Evolutionary conservation across 768 basidiomycete species (phyloP).

Genomic region (Amanita rubescens): DNA sequence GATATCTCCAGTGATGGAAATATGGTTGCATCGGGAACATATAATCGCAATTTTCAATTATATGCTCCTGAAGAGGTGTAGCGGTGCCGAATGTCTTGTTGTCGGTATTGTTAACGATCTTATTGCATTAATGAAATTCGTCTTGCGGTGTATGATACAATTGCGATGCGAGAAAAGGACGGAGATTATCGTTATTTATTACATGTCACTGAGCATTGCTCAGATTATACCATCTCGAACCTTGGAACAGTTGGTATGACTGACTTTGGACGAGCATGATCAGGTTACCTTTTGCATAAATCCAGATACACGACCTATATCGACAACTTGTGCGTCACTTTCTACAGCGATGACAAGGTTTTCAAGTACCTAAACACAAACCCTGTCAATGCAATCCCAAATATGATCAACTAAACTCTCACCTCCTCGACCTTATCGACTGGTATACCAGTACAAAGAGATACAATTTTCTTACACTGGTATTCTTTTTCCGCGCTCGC

Average conservation of each 20-base stretch:
- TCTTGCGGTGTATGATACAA: slow-evolving; percentile 25
- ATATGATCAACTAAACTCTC: slow-evolving; percentile 9
- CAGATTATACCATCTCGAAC: slow-evolving; percentile 55
- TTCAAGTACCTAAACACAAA: slow-evolving; percentile 63
- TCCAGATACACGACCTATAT: slow-evolving; percentile 78
- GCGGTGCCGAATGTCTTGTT: background rate
- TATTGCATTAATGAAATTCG: background rate
- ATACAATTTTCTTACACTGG: slow-evolving; percentile 87
- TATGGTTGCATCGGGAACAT: slow-evolving; percentile 83
- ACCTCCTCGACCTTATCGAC: slow-evolving; percentile 89
- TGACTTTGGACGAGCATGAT: background rate
- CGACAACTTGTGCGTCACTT: slow-evolving; percentile 76
- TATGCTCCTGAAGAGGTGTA: slow-evolving; percentile 63
- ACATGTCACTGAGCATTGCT: slow-evolving; percentile 13
- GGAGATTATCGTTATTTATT: slow-evolving; percentile 10
- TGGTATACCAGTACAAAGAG: slow-evolving; percentile 80
- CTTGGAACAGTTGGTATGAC: slow-evolving; percentile 19
- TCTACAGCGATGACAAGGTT: slow-evolving; percentile 82
- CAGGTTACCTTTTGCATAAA: slow-evolving; percentile 80
- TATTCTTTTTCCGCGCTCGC: slow-evolving; percentile 85
- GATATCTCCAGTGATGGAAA: slow-evolving; percentile 82
- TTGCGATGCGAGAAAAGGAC: slow-evolving; percentile 18
- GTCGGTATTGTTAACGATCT: background rate
- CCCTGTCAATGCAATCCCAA: slow-evolving; percentile 11
- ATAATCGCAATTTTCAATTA: slow-evolving; percentile 91